Percentiles rank a stretch among this genome's conserved stretches.
These are phyloP conservation scores for Suhomyces bolitotheri DNA, from an alignment of 1,139 yeast genomes.

Conservation along the genomic window DNA sequence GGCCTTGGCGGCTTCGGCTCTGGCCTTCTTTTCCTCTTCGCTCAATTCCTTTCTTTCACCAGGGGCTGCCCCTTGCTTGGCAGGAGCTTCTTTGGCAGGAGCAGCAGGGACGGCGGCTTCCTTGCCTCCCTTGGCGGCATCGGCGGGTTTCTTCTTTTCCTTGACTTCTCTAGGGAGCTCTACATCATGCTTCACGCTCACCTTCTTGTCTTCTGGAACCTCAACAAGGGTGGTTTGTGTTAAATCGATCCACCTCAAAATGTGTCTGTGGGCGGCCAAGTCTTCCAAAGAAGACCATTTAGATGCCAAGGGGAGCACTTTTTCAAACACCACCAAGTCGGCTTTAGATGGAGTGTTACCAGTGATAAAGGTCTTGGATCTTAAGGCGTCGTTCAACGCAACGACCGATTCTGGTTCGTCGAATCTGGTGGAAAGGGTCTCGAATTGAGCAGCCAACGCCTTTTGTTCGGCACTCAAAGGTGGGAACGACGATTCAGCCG, in stretches of 20 bases:
- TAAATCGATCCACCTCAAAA: constrained; percentile 88
- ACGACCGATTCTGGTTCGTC: constrained; percentile 54
- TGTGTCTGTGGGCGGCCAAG: constrained; percentile 65
- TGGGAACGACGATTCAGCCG: constrained; percentile 33
- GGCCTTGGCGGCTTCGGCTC: constrained; percentile 62
- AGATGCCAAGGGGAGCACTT: constrained; percentile 59
- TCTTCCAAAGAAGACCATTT: constrained; percentile 58
- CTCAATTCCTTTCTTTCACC: constrained; percentile 27
- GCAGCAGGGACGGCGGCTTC: constrained; percentile 30
- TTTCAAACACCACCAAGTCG: constrained; percentile 69
- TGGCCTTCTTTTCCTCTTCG: constrained; percentile 66
- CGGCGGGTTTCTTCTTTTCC: constrained; percentile 50
- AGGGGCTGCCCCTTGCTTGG: constrained; percentile 21
- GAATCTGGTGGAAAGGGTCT: constrained; percentile 63
- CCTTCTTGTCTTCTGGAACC: constrained; percentile 51
- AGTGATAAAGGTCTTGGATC: constrained; percentile 65
- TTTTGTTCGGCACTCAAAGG: constrained; percentile 49
- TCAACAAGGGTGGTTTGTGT: constrained; percentile 66
- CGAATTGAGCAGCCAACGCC: constrained; percentile 84
- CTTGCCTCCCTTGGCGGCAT: constrained; percentile 25
- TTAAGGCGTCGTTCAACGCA: constrained; percentile 68
- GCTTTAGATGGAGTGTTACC: constrained; percentile 65
- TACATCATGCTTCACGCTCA: constrained; percentile 58
- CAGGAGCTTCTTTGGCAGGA: constrained; percentile 14
- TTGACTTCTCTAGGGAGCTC: constrained; percentile 61